A percentile compares a stretch with the other conserved stretches of the same genome.
phyloP scores from a whole-genome alignment of 148 eudicot species.

The Rheum nobile region DNA sequence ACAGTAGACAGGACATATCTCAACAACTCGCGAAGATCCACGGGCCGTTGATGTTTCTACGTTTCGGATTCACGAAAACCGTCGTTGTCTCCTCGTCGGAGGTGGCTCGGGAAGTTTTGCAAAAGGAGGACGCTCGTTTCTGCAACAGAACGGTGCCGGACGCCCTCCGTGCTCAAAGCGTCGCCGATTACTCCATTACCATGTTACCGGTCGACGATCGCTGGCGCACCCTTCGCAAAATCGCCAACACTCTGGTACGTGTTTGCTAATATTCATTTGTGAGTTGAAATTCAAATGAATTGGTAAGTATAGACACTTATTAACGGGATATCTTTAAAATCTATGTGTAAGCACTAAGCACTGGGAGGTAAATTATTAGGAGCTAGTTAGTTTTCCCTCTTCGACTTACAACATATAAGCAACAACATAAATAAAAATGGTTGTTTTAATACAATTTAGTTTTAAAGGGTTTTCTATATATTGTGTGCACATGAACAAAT shows the following conservation, averaged over 20 bases:
- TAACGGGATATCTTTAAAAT: too few species aligned
- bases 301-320: background rate
- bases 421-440: too few species aligned
- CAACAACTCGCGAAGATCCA: background rate
- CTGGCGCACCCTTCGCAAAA: constrained; percentile 4
- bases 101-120: constrained; percentile 4
- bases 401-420: too few species aligned
- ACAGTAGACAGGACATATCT: too few species aligned
- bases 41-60: constrained; percentile 9
- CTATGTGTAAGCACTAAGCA: too few species aligned
- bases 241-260: background rate
- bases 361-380: too few species aligned
- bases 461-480: too few species aligned
- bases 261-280: too few species aligned
- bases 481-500: too few species aligned
- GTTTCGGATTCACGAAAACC: background rate
- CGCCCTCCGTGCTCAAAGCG: background rate
- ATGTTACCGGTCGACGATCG: background rate
- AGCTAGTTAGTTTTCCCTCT: too few species aligned
- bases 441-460: too few species aligned
- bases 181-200: background rate
- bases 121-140: constrained; percentile 3
- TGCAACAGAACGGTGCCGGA: background rate
- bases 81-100: constrained; percentile 1
- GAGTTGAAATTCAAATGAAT: too few species aligned